Percentiles rank a stretch among this genome's conserved stretches.
phyloP scores from a whole-genome alignment of 2,329 filamentous ascomycete genomes.

The Massarina eburnea region DNA sequence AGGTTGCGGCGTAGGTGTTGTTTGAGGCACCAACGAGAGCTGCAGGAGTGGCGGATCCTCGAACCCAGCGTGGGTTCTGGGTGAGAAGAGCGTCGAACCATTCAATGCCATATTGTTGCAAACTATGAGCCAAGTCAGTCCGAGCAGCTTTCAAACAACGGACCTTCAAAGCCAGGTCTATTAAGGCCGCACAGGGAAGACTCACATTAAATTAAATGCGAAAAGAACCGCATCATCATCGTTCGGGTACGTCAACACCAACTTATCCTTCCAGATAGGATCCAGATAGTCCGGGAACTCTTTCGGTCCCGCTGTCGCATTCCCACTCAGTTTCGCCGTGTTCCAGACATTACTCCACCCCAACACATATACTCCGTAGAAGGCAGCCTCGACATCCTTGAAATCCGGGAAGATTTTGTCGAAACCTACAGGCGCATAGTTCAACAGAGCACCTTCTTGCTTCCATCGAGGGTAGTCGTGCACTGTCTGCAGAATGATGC shows the following conservation, averaged over 20 bases:
- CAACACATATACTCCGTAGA: slow-evolving; percentile 45
- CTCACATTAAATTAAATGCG: slow-evolving; percentile 51
- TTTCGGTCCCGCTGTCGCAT: slow-evolving; percentile 32
- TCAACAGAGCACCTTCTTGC: slow-evolving; percentile 48
- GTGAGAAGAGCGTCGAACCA: slow-evolving; percentile 54
- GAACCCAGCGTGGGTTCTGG: slow-evolving; percentile 58
- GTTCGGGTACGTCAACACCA: slow-evolving; percentile 59
- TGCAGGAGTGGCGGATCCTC: slow-evolving; percentile 50
- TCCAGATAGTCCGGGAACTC: slow-evolving; percentile 50
- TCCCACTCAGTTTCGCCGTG: slow-evolving; percentile 33
- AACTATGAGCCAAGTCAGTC: slow-evolving; percentile 11
- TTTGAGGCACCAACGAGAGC: slow-evolving; percentile 36
- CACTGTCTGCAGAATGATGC: slow-evolving; percentile 53
- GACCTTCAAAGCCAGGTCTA: background rate
- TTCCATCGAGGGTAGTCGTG: slow-evolving; percentile 58
- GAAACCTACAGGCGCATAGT: slow-evolving; percentile 54
- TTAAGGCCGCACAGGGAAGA: background rate
- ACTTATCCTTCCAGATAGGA: slow-evolving; percentile 56
- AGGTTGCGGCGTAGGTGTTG: slow-evolving; percentile 20
- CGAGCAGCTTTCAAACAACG: background rate
- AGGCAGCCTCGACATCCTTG: slow-evolving; percentile 49
- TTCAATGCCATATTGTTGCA: slow-evolving; percentile 43
- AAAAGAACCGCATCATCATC: slow-evolving; percentile 60
- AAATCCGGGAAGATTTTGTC: slow-evolving; percentile 47
- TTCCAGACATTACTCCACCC: slow-evolving; percentile 42